Base-by-base conservation (phyloP, 495 filamentous ascomycete genomes). In the Xylaria cubensis region DNA sequence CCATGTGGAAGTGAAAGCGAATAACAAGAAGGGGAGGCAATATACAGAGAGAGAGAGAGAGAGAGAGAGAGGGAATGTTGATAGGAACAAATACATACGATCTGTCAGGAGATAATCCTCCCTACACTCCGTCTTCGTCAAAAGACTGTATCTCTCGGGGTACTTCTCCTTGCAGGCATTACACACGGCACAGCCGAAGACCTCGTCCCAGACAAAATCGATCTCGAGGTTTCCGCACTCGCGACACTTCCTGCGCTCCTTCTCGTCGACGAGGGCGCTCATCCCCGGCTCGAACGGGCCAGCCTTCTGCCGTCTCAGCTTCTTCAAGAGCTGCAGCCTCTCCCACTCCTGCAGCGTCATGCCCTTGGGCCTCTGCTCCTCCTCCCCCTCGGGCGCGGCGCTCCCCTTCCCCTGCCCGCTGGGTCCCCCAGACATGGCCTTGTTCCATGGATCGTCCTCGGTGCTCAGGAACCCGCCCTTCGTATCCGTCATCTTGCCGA, bases 271-370 rank as follows among this genome's bases (percentile, higher is more conserved):
- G 29, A 96, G 75, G 10, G 90, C 89, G 72, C 90, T 93, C 15
- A 99, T 74, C 0, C 92, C 93, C 0, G 96, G 96, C 83, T 98
- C 95, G 74, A 91, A 98, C 0, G 92, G 92, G 0, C 96, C 96
- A 6, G 89, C 82, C 67, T 93, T 93, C 69, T 91, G 91, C 70
- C 91, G 85, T 72, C 90, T 87, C 34, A 97, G 79, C 15, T 88
- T 88, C 46, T 86, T 80, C 0, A 94, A 82, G 48, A 96, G 75
- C 75, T 95, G 93, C 69, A 93, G 85, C 63, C 92, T 82, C 74
- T 98, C 94, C 96, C 96, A 99, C 79, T 99, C 95, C 72, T 91
- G 93, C 69, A 94, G 82, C 56, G 93, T 94, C 95, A 99, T 97
- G 75, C 93, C 74, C 55, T 81, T 76, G 0, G 80, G 88, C 76